Evolutionary conservation across 1,284 basidiomycete species (phyloP), one percentile per base, ranked within the genome.

Genomic region (Fomitopsis pinicola): DNA sequence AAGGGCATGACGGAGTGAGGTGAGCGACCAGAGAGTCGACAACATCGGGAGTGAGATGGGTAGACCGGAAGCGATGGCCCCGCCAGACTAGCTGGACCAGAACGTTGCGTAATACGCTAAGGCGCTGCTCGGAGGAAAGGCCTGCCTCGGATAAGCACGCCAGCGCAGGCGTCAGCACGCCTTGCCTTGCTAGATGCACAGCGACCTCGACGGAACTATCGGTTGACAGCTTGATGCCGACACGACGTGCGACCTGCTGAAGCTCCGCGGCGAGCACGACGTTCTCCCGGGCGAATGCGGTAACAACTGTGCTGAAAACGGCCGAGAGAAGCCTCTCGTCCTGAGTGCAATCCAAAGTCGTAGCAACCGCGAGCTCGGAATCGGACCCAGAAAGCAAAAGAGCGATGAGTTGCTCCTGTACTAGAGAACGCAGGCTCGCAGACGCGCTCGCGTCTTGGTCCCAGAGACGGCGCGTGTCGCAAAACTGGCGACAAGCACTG

Each of bases 401-500:
- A 3, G 65, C 58, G 14, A 59, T 60, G 14, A 69, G 59, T 30
- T 67, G 66, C 28, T 68, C 68, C 33, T 50, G 42, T 0, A 64
- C 66, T 60, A 69, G 42, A 5, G 55, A 17, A 3, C 58, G 60
- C 28, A 66, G 14, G 5, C 63, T 62, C 0, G 45, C 22, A 2
- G 50, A 42, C 3, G 61, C 56, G 0, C 6, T 22, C 2, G 50
- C 42, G 3, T 50, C 35, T 53, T 45, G n/a, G 4, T 46, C 12
- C 66, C 65, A 67, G 1, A 69, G 55, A 1, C 30, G 46, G 8
- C 50, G 33, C 0, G 40, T 10, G 3, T 36, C 45, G 44, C 60
- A 69, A 59, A 70, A 67, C 22, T 64, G 64, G 33, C 61, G 66
- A 59, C 72, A 75, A 2, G 63, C 66, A 1, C 74, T 68, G 12